phyloP scores from a whole-genome alignment of 2,329 filamentous ascomycete genomes.

The Cladophialophora chaetospira region DNA sequence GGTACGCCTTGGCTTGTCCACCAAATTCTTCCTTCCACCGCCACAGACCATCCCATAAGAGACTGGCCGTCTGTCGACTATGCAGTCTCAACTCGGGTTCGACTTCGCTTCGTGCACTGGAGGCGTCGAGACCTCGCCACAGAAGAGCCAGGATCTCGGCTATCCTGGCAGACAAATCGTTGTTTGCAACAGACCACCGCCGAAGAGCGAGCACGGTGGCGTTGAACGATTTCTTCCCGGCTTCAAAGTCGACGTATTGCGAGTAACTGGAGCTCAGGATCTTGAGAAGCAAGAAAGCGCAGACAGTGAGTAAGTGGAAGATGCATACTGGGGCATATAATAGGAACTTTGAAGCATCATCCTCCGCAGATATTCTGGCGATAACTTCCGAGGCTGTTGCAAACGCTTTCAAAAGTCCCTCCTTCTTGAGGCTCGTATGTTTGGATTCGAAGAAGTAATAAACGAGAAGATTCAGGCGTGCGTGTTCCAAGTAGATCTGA shows the following conservation, averaged over 20 bases:
- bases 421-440: not conserved
- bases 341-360: not conserved
- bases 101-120: not conserved
- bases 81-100: not conserved
- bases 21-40: not conserved
- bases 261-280: not conserved
- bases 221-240: conserved; percentile 1
- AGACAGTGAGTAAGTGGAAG: not conserved
- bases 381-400: not conserved
- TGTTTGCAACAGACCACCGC: not conserved
- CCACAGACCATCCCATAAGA: not conserved
- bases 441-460: not conserved
- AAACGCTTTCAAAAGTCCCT: not conserved
- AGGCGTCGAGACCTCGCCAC: not conserved
- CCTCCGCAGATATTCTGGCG: not conserved
- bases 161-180: not conserved
- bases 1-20: not conserved
- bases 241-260: not conserved
- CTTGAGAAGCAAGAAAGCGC: not conserved
- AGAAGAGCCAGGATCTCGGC: not conserved
- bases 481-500: not conserved
- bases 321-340: not conserved
- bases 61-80: not conserved
- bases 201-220: not conserved
- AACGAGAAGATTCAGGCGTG: not conserved